These are phyloP conservation scores for Aphanomyces invadans DNA, from an alignment of 352 stramenopile species.

Conservation along the genomic window DNA sequence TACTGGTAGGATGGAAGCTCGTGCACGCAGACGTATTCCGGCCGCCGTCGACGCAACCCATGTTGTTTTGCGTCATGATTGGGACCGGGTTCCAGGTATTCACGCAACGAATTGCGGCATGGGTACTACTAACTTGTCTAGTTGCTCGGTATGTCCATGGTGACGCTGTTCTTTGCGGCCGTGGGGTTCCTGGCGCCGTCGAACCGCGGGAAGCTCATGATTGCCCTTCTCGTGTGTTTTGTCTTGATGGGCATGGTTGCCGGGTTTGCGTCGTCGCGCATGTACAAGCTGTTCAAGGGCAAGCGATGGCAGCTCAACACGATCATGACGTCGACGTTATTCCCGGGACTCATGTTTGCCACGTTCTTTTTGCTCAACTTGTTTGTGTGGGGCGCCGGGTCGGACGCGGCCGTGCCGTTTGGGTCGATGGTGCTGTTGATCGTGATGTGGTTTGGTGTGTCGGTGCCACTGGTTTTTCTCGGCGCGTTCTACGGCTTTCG, in stretches of 20 bases:
- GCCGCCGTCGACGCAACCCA: constrained; percentile 89
- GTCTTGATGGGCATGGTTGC: constrained; percentile 94
- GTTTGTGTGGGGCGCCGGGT: constrained; percentile 91
- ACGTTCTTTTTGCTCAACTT: constrained; percentile 98
- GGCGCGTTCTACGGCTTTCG: constrained; percentile 98
- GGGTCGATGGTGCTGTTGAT: constrained; percentile 96
- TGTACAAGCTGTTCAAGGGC: constrained; percentile 99
- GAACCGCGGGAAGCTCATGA: constrained; percentile 96
- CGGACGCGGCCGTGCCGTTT: constrained; percentile 92
- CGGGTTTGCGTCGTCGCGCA: constrained; percentile 92
- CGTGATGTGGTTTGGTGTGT: constrained; percentile 99
- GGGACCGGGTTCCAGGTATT: constrained; percentile 92
- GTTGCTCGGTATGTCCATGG: constrained; percentile 92
- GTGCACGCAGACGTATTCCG: constrained; percentile 99
- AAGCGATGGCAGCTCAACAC: constrained; percentile 98
- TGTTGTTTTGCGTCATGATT: constrained; percentile 96
- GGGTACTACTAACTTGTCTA: too few species aligned
- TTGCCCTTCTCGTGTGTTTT: constrained; percentile 96
- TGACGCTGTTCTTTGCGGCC: constrained; percentile 96
- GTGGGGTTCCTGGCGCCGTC: constrained; percentile 94
- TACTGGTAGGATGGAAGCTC: constrained; percentile 93
- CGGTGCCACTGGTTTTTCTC: constrained; percentile 96
- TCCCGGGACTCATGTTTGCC: constrained; percentile 94
- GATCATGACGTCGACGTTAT: constrained; percentile 91
- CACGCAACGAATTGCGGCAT: too few species aligned